These are phyloP conservation scores for Teunomyces tritomae DNA, from an alignment of 805 yeast genomes.

Conservation along the genomic window DNA sequence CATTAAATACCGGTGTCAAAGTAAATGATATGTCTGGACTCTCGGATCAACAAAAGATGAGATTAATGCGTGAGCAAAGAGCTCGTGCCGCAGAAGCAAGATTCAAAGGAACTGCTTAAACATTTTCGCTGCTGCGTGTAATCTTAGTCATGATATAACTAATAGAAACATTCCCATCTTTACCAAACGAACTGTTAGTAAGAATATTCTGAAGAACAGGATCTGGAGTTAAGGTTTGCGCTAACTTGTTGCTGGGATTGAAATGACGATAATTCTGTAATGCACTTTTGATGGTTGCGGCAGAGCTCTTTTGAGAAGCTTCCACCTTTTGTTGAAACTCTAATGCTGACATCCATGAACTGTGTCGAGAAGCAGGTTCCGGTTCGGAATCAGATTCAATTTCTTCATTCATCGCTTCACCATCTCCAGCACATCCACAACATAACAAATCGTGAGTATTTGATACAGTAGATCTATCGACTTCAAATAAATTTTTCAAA, in stretches of 20 bases:
- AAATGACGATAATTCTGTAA: conserved; percentile 62
- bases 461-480: conserved; percentile 48
- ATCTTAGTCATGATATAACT: conserved; percentile 43
- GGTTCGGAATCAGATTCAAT: conserved; percentile 10
- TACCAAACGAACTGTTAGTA: conserved; percentile 12
- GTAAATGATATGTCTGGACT: conserved; percentile 56
- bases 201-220: conserved; percentile 27
- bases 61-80: conserved; percentile 87
- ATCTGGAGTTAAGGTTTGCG: conserved; percentile 16
- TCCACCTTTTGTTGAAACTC: conserved; percentile 32
- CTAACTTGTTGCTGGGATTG: conserved; percentile 37
- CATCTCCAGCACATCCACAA: conserved; percentile 60
- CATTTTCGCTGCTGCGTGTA: conserved; percentile 14
- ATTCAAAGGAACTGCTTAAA: conserved; percentile 21
- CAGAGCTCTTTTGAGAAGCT: conserved; percentile 22
- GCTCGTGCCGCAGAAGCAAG: conserved; percentile 97
- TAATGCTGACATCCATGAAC: conserved; percentile 57
- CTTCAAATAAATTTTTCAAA: conserved; percentile 69
- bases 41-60: conserved; percentile 68
- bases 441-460: conserved; percentile 77
- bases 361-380: conserved; percentile 6
- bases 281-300: conserved; percentile 52
- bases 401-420: conserved; percentile 24
- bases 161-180: conserved; percentile 20
- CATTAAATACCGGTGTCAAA: conserved; percentile 20